phyloP scores from a whole-genome alignment of 116 monocot species.

The Posidonia oceanica region DNA sequence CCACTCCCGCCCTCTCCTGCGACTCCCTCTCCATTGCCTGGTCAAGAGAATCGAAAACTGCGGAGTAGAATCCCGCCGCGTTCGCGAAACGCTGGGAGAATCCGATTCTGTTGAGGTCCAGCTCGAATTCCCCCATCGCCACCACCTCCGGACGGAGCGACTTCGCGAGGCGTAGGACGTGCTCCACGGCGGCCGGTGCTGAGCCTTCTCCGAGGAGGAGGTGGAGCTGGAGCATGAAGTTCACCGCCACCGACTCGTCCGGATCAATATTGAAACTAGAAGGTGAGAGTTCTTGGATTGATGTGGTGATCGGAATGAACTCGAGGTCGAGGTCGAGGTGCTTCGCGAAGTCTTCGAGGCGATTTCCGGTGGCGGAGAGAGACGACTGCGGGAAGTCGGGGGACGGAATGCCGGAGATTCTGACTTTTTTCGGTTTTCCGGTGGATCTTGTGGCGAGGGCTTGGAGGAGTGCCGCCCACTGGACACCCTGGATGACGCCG shows the following conservation, averaged over 20 bases:
- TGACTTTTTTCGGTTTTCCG: constrained; percentile 59
- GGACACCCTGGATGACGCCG: constrained; percentile 77
- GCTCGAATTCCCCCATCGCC: constrained; percentile 53
- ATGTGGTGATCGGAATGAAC: constrained; percentile 58
- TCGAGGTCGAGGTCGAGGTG: constrained; percentile 69
- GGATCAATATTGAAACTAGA: constrained; percentile 41
- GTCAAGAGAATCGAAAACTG: constrained; percentile 78
- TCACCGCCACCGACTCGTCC: constrained; percentile 68
- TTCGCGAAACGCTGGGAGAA: constrained; percentile 48
- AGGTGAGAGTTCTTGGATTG: constrained; percentile 33
- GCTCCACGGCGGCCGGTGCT: constrained; percentile 16
- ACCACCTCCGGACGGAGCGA: constrained; percentile 57
- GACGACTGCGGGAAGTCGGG: constrained; percentile 29
- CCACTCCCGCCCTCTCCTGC: constrained; percentile 45
- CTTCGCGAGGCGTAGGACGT: constrained; percentile 39
- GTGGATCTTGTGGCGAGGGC: constrained; percentile 65
- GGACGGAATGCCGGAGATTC: constrained; percentile 69
- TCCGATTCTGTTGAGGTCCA: constrained; percentile 29
- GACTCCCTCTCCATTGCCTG: constrained; percentile 51
- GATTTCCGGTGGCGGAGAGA: constrained; percentile 58
- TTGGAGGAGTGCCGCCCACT: constrained; percentile 94
- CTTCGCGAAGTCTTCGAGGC: constrained; percentile 62
- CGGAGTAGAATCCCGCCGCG: constrained; percentile 50
- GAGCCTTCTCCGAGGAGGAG: constrained; percentile 38
- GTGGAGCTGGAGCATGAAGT: constrained; percentile 90